Percentiles rank a stretch among this genome's conserved stretches.
phyloP scores from a whole-genome alignment of 305 asterid species.

The Ilex paraguariensis region DNA sequence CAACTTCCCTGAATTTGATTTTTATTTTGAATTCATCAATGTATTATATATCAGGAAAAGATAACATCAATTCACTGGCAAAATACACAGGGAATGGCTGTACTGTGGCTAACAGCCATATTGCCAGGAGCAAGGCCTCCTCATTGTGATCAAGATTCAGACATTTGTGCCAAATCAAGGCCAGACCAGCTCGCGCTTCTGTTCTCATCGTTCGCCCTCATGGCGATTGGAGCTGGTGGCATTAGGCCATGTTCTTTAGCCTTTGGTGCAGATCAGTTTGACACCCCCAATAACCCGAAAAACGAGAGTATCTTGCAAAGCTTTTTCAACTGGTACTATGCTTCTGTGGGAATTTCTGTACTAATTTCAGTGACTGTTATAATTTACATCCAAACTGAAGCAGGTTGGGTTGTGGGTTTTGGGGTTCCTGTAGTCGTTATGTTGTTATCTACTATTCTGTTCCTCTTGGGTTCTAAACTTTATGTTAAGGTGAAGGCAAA shows the following conservation, averaged over 20 bases:
- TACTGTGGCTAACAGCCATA: slow-evolving; percentile 53
- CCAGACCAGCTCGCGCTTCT: slow-evolving; percentile 40
- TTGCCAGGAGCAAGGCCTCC: slow-evolving; percentile 35
- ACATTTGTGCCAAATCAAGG: slow-evolving; percentile 34
- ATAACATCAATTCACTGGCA: neutral
- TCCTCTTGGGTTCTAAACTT: slow-evolving; percentile 22
- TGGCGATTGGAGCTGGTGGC: slow-evolving; percentile 67
- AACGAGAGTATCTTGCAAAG: slow-evolving; percentile 17
- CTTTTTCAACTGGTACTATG: slow-evolving; percentile 33
- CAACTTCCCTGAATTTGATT: neutral
- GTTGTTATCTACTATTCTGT: slow-evolving; percentile 12
- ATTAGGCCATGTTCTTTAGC: slow-evolving; percentile 51
- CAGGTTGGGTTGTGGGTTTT: slow-evolving; percentile 31
- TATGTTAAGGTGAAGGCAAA: slow-evolving; percentile 35
- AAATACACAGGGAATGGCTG: slow-evolving; percentile 38
- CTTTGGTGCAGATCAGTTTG: slow-evolving; percentile 64
- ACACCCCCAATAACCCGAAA: slow-evolving; percentile 7
- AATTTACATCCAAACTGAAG: slow-evolving; percentile 27
- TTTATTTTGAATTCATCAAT: neutral
- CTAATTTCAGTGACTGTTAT: slow-evolving; percentile 22
- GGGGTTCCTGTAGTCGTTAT: slow-evolving; percentile 23
- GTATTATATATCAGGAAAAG: too few relatives aligned
- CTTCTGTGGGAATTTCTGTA: slow-evolving; percentile 8
- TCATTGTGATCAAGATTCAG: slow-evolving; percentile 26
- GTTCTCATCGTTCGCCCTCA: slow-evolving; percentile 41